These are phyloP conservation scores for Melampsora americana DNA, from an alignment of 1,284 basidiomycete species.

Conservation along the genomic window DNA sequence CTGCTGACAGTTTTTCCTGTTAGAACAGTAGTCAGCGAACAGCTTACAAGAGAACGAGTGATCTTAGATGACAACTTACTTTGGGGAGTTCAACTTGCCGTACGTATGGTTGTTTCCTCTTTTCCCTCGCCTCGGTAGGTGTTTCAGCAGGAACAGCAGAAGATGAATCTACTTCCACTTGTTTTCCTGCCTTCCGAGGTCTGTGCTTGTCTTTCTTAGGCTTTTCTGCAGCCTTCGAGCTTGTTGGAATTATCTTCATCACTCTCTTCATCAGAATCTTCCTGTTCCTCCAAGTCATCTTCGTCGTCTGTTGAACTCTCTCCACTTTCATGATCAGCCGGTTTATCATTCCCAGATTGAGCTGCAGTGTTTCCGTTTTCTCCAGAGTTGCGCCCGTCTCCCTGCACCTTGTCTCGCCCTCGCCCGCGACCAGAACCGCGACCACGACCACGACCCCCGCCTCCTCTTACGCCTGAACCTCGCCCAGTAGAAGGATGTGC, in stretches of 20 bases:
- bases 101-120: slow-evolving; percentile 32
- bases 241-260: neutral
- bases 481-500: neutral
- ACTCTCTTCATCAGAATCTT: neutral
- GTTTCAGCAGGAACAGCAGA: neutral
- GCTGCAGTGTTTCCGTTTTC: neutral
- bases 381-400: slow-evolving; percentile 11
- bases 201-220: neutral
- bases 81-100: slow-evolving; percentile 37
- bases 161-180: neutral
- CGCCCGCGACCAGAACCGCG: neutral
- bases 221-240: slow-evolving; percentile 4
- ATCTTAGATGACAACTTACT: slow-evolving; percentile 11
- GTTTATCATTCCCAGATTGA: neutral
- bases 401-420: neutral
- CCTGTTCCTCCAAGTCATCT: neutral
- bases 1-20: slow-evolving; percentile 46
- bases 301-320: slow-evolving; percentile 11
- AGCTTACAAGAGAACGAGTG: neutral
- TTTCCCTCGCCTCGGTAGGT: neutral
- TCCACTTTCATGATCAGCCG: slow-evolving; percentile 4
- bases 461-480: neutral
- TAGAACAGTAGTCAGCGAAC: neutral
- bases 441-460: slow-evolving; percentile 14
- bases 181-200: neutral